Evolutionary conservation across 2,329 filamentous ascomycete genomes (phyloP).

Genomic region (Scedosporium minutisporum): DNA sequence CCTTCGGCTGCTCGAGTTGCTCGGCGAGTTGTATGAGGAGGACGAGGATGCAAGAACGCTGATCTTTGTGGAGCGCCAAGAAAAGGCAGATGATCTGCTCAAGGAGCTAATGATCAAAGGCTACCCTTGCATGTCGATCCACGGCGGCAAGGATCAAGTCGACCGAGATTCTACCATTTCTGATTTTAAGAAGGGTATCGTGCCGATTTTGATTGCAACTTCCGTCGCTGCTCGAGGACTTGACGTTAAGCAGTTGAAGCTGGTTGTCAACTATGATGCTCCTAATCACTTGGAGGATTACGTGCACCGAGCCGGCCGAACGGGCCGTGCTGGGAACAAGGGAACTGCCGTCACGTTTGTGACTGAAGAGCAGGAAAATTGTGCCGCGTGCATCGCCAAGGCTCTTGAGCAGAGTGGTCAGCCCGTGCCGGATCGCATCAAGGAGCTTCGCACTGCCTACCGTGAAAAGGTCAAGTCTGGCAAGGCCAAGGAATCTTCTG

Average conservation of each 20-base stretch:
- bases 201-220: constrained; percentile 86
- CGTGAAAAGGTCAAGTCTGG: constrained; percentile 86
- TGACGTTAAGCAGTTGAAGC: constrained; percentile 90
- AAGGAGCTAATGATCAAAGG: constrained; percentile 73
- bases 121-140: constrained; percentile 87
- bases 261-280: constrained; percentile 92
- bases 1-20: constrained; percentile 68
- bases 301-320: constrained; percentile 87
- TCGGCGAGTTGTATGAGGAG: constrained; percentile 75
- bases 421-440: constrained; percentile 60
- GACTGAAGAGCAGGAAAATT: constrained; percentile 84
- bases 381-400: constrained; percentile 78
- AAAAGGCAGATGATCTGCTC: constrained; percentile 73
- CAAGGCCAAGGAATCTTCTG: constrained; percentile 79
- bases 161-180: constrained; percentile 87
- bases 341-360: constrained; percentile 93
- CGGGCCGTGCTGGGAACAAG: constrained; percentile 86
- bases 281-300: constrained; percentile 96
- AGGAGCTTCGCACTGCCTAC: constrained; percentile 62
- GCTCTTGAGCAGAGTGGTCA: constrained; percentile 89
- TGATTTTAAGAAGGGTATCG: constrained; percentile 85
- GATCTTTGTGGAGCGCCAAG: constrained; percentile 87
- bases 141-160: constrained; percentile 87
- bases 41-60: constrained; percentile 86
- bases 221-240: constrained; percentile 91